A percentile compares a stretch with the other conserved stretches of the same genome.
Conservation (phyloP, 176 grass and related monocot species). For the Triticum urartu region DNA sequence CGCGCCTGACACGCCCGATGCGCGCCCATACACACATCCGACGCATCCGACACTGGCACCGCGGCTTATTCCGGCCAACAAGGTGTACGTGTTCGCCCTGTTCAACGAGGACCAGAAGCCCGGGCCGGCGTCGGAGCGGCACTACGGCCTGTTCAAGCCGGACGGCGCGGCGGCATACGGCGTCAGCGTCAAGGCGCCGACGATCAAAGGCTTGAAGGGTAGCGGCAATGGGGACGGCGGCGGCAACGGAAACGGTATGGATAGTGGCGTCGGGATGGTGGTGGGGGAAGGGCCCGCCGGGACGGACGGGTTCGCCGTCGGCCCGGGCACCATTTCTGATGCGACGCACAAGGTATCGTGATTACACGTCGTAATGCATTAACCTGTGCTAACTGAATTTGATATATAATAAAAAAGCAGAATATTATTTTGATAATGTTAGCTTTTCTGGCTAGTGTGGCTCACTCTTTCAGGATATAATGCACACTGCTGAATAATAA, state of each 20-base stretch:
- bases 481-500: no score
- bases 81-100: constrained; percentile 86
- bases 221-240: neutral
- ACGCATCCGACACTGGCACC: no score
- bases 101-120: constrained; percentile 95
- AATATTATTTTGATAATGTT: neutral
- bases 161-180: constrained; percentile 76
- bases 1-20: no score
- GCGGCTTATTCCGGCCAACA: no score
- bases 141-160: constrained; percentile 84
- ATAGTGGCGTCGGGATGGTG: constrained; percentile 34
- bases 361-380: neutral
- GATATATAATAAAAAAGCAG: no score
- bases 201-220: constrained; percentile 26
- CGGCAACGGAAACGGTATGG: neutral
- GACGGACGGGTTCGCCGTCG: neutral
- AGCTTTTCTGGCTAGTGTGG: no score
- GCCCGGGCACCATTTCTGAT: constrained; percentile 51
- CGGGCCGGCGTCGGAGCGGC: constrained; percentile 71
- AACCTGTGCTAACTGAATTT: neutral
- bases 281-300: constrained; percentile 43
- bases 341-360: constrained; percentile 33
- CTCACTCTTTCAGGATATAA: no score
- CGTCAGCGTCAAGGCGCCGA: constrained; percentile 39
- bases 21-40: no score